These are phyloP conservation scores for Xerocomellus intermedius DNA, from an alignment of 768 basidiomycete species.

Conservation along the genomic window DNA sequence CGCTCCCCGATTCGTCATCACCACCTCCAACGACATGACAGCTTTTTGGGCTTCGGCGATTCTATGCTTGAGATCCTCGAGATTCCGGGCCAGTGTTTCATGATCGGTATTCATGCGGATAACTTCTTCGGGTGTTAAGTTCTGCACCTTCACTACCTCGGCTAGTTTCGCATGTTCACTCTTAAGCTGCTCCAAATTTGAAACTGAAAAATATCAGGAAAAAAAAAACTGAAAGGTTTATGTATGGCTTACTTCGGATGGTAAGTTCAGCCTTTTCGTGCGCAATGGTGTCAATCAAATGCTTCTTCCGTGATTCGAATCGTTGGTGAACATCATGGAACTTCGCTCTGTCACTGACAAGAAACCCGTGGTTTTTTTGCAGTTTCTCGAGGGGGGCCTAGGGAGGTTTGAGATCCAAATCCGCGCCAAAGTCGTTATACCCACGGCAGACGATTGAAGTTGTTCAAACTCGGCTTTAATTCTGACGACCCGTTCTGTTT, in stretches of 20 bases:
- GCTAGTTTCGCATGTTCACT: constrained; percentile 61
- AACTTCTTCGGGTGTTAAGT: constrained; percentile 90
- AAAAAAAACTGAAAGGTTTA: not conserved
- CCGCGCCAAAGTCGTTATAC: constrained; percentile 2
- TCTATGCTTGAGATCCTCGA: constrained; percentile 76
- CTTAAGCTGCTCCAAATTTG: constrained; percentile 61
- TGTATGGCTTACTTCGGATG: constrained; percentile 45
- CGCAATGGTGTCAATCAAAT: constrained; percentile 62
- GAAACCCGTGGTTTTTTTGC: constrained; percentile 57
- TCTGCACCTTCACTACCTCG: constrained; percentile 77
- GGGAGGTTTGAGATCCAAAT: not conserved
- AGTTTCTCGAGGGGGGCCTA: constrained; percentile 66
- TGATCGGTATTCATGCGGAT: constrained; percentile 88
- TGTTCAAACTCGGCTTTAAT: constrained; percentile 53
- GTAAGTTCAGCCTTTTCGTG: constrained; percentile 64
- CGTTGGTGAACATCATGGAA: constrained; percentile 73
- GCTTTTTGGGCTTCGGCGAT: constrained; percentile 69
- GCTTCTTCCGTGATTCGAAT: constrained; percentile 67
- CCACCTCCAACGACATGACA: constrained; percentile 80
- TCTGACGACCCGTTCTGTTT: constrained; percentile 46
- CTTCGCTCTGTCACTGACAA: constrained; percentile 75
- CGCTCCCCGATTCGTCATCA: constrained; percentile 73
- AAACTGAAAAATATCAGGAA: constrained; percentile 38
- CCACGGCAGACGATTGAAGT: constrained; percentile 61
- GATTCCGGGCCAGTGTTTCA: constrained; percentile 66